Percentiles rank a stretch among this genome's conserved stretches.
Conservation (phyloP, 2,329 filamentous ascomycete genomes). For the Colletotrichum australisinense region DNA sequence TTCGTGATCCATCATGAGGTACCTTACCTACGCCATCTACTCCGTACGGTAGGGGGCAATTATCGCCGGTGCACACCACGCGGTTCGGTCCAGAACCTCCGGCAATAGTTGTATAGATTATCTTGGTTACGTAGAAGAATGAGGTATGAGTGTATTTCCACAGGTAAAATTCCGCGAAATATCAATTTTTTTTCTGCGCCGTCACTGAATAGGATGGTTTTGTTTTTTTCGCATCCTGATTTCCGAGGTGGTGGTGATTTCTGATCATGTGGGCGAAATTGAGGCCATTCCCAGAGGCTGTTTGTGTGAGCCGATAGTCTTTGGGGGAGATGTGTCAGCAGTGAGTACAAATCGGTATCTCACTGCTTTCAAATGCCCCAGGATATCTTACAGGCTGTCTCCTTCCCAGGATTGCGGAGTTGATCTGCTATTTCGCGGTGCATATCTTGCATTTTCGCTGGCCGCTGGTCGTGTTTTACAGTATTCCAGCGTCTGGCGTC, state of each 20-base stretch:
- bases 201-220: no score
- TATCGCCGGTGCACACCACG: no score
- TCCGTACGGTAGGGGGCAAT: no score
- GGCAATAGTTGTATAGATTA: no score
- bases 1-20: background rate
- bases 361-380: background rate
- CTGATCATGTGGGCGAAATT: background rate
- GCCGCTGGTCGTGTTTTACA: background rate
- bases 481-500: background rate
- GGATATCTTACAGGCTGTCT: background rate
- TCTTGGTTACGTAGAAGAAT: no score
- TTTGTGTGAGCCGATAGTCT: background rate
- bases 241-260: background rate
- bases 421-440: background rate
- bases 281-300: conserved; percentile 28
- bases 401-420: background rate
- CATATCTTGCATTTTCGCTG: background rate
- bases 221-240: background rate
- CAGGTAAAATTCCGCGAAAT: no score
- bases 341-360: background rate
- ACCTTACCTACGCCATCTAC: no score
- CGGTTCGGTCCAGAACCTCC: background rate
- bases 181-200: no score
- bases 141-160: no score
- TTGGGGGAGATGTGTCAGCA: background rate